Conservation (phyloP, 495 filamentous ascomycete species). For the Alectoria sarmentosa region DNA sequence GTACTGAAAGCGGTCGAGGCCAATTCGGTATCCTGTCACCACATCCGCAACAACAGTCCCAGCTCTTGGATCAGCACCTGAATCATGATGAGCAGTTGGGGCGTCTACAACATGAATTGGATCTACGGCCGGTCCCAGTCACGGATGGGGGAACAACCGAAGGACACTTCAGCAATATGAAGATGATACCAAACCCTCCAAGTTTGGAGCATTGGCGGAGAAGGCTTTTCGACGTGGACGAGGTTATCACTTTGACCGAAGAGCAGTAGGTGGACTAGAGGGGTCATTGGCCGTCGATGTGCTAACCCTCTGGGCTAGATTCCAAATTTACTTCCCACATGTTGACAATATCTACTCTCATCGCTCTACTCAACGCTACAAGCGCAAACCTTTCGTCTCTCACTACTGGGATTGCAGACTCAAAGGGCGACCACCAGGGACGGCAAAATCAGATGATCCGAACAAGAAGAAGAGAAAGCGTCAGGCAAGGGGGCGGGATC, state of each 20-base stretch:
- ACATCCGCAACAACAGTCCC: slow-evolving; percentile 23
- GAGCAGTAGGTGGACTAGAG: slow-evolving; percentile 56
- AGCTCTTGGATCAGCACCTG: slow-evolving; percentile 23
- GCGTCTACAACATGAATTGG: slow-evolving; percentile 34
- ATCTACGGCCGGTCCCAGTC: slow-evolving; percentile 30
- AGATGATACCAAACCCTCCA: slow-evolving; percentile 58
- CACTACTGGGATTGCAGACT: slow-evolving; percentile 90
- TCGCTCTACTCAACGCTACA: slow-evolving; percentile 79
- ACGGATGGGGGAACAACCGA: slow-evolving; percentile 30
- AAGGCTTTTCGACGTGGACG: slow-evolving; percentile 70
- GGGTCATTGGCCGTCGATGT: slow-evolving; percentile 17
- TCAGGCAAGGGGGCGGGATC: slow-evolving; percentile 63
- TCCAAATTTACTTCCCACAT: slow-evolving; percentile 82
- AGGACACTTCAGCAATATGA: slow-evolving; percentile 50
- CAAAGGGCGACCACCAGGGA: slow-evolving; percentile 77
- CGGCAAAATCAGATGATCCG: slow-evolving; percentile 76
- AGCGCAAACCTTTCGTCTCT: slow-evolving; percentile 74
- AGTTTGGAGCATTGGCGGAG: slow-evolving; percentile 67
- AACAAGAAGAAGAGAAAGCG: slow-evolving; percentile 88
- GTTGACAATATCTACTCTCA: slow-evolving; percentile 91
- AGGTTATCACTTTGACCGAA: slow-evolving; percentile 65
- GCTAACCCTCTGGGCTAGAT: slow-evolving; percentile 41
- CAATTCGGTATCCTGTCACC: slow-evolving; percentile 44
- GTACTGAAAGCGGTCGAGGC: slow-evolving; percentile 21
- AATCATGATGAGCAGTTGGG: slow-evolving; percentile 32